Evolutionary conservation across 1,284 basidiomycete genomes (phyloP).

Genomic region (Boletus sp.): DNA sequence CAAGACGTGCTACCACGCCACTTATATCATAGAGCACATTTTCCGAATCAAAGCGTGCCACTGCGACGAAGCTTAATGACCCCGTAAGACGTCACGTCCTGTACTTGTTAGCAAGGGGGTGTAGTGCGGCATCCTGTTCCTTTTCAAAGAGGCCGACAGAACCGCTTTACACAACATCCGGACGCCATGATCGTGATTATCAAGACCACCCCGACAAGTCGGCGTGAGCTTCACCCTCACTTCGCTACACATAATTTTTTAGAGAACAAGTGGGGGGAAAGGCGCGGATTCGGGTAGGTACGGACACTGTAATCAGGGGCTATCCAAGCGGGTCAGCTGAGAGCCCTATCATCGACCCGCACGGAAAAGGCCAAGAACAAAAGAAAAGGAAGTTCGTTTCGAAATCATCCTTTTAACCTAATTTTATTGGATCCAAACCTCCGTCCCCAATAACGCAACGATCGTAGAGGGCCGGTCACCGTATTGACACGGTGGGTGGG

Average conservation of each 20-base stretch:
- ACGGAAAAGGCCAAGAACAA: not conserved
- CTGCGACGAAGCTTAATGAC: not conserved
- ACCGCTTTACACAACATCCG: no score
- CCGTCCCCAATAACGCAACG: constrained; percentile 1
- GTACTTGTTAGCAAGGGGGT: no score
- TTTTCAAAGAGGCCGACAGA: no score
- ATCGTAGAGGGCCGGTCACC: constrained; percentile 1
- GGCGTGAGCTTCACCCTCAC: not conserved
- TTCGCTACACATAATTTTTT: no score
- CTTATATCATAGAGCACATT: not conserved
- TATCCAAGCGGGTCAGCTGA: no score
- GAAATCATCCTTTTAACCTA: not conserved
- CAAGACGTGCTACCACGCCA: not conserved
- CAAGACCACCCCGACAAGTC: not conserved
- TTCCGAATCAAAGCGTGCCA: not conserved
- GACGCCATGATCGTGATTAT: not conserved
- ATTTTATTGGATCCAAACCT: not conserved
- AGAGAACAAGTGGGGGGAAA: no score
- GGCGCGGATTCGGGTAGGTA: not conserved
- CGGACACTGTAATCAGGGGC: not conserved
- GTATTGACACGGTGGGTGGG: constrained; percentile 15
- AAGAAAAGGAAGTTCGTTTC: not conserved
- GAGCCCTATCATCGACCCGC: not conserved
- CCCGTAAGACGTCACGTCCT: not conserved
- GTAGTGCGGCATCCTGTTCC: no score